Conservation (phyloP, 2,329 filamentous ascomycete species). For the Penicillium sp. region DNA sequence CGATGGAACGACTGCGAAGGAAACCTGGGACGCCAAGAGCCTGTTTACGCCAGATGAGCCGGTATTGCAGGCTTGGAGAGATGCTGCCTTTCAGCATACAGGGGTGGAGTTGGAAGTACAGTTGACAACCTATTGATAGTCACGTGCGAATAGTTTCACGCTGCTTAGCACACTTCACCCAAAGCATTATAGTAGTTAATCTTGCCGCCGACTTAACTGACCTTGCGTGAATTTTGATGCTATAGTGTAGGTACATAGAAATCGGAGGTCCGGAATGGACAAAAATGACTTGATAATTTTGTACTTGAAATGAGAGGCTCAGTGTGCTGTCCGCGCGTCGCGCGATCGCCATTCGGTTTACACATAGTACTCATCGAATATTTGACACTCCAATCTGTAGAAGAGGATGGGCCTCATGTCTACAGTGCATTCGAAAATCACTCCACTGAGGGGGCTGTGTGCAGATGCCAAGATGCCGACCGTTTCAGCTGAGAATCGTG, state of each 20-base stretch:
- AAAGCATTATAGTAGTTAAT: neutral
- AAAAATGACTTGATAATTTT: neutral
- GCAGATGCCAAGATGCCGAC: neutral
- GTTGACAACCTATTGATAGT: neutral
- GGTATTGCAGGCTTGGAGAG: neutral
- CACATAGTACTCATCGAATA: neutral
- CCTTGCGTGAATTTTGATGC: neutral
- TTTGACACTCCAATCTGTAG: neutral
- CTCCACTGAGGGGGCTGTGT: neutral
- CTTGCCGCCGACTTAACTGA: neutral
- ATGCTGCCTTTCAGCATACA: neutral
- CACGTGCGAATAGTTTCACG: neutral
- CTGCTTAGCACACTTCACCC: neutral
- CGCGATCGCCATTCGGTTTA: neutral
- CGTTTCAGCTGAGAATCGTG: neutral
- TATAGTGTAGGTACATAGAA: neutral
- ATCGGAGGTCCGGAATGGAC: neutral
- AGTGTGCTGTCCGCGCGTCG: neutral
- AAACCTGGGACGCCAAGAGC: neutral
- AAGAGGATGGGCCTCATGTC: neutral
- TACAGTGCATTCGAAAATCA: neutral
- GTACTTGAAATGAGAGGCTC: neutral
- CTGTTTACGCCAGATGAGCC: neutral
- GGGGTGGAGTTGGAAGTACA: neutral
- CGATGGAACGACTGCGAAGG: neutral